A percentile compares a stretch with the other conserved stretches of the same genome.
Evolutionary conservation across 2,329 filamentous ascomycete species (phyloP).

Genomic region (Lachnellula hyalina): DNA sequence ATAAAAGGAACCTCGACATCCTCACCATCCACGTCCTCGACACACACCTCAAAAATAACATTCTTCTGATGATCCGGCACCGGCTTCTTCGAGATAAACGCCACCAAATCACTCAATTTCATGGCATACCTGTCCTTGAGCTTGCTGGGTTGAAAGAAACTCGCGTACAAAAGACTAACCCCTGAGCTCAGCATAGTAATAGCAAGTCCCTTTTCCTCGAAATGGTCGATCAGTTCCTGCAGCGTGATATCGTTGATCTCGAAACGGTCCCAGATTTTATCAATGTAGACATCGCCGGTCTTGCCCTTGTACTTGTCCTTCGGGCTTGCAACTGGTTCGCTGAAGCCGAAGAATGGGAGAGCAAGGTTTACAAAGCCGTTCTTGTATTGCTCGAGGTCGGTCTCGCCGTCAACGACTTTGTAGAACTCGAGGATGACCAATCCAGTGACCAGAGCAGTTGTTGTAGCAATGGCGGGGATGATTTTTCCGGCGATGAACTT

Average conservation of each 20-base stretch:
- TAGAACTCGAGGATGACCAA: slow-evolving; percentile 88
- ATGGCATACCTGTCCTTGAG: slow-evolving; percentile 76
- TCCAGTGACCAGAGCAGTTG: slow-evolving; percentile 90
- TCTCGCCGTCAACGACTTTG: slow-evolving; percentile 95
- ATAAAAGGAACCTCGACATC: slow-evolving; percentile 97
- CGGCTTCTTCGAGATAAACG: slow-evolving; percentile 84
- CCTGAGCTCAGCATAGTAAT: slow-evolving; percentile 97
- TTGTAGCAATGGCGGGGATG: slow-evolving; percentile 96
- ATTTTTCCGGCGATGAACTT: slow-evolving; percentile 99
- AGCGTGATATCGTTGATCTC: slow-evolving; percentile 84
- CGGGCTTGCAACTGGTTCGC: slow-evolving; percentile 88
- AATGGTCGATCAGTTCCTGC: slow-evolving; percentile 74
- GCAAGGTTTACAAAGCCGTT: slow-evolving; percentile 98
- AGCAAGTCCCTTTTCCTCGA: slow-evolving; percentile 72
- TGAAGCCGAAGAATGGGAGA: slow-evolving; percentile 96
- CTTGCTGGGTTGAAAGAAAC: slow-evolving; percentile 75
- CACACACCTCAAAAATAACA: slow-evolving; percentile 93
- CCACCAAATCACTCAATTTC: slow-evolving; percentile 84
- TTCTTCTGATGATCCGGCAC: slow-evolving; percentile 91
- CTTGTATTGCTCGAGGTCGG: slow-evolving; percentile 98
- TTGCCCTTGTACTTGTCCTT: slow-evolving; percentile 86
- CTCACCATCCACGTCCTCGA: slow-evolving; percentile 81
- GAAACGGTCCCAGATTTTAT: slow-evolving; percentile 98
- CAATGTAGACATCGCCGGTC: slow-evolving; percentile 73
- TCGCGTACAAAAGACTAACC: slow-evolving; percentile 88